These are phyloP conservation scores for Paralagenidium karlingii DNA, from an alignment of 352 stramenopile genomes.

Conservation along the genomic window DNA sequence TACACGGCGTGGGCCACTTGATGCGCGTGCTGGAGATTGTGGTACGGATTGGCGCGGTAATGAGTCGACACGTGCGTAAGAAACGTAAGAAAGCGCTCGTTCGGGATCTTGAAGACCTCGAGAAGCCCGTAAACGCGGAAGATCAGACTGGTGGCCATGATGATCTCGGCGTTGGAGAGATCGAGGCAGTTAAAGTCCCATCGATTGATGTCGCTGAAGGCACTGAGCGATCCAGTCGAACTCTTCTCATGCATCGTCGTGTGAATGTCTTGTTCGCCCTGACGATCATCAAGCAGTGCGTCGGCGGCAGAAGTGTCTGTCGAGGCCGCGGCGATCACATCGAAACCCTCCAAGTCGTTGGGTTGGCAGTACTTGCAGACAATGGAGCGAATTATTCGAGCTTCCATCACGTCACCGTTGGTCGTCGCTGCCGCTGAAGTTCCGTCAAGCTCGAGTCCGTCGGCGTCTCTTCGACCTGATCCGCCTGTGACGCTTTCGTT, in stretches of 20 bases:
- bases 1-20: conserved; percentile 48
- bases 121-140: conserved; percentile 40
- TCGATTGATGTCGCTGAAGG: conserved; percentile 25
- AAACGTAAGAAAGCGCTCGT: conserved; percentile 42
- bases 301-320: conserved; percentile 12
- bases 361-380: conserved; percentile 43
- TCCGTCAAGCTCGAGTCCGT: neutral
- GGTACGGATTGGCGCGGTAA: conserved; percentile 56
- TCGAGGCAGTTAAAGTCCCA: conserved; percentile 46
- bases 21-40: conserved; percentile 69
- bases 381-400: conserved; percentile 41
- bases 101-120: conserved; percentile 31
- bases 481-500: no score
- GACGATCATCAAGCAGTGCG: conserved; percentile 16
- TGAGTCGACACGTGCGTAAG: conserved; percentile 36
- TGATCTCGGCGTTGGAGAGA: conserved; percentile 36
- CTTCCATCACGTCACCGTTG: conserved; percentile 20
- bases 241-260: no score
- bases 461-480: no score
- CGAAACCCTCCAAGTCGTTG: conserved; percentile 27
- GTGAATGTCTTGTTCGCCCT: no score
- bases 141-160: conserved; percentile 25
- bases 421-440: conserved; percentile 1
- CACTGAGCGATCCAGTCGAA: no score
- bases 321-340: conserved; percentile 9